These are phyloP conservation scores for Epichloe hybrida DNA, from an alignment of 2,329 filamentous ascomycete species.

Conservation along the genomic window DNA sequence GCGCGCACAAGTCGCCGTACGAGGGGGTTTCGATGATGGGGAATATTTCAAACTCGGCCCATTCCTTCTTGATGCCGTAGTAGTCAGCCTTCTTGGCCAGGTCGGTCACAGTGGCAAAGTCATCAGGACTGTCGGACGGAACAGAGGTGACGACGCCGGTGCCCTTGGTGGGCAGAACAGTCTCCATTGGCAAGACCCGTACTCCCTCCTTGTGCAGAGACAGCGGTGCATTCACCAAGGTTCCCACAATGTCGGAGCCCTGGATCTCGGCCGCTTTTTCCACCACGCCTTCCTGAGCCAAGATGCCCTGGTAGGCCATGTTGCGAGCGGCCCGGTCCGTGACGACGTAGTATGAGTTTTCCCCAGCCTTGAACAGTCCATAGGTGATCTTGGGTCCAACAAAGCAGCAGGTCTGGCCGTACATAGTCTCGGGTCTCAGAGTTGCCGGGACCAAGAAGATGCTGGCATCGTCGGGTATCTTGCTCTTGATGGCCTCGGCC, in stretches of 20 bases:
- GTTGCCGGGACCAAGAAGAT: conserved; percentile 89
- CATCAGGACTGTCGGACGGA: conserved; percentile 85
- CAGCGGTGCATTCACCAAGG: conserved; percentile 78
- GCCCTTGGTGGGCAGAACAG: conserved; percentile 82
- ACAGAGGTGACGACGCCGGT: conserved; percentile 95
- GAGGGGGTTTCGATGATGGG: conserved; percentile 82
- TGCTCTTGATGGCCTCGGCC: conserved; percentile 56
- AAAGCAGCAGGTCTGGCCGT: conserved; percentile 92
- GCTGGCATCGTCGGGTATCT: conserved; percentile 63
- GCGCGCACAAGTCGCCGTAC: conserved; percentile 75
- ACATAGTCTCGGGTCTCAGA: conserved; percentile 94
- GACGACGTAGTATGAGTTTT: conserved; percentile 71
- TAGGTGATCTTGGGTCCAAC: conserved; percentile 84
- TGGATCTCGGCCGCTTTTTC: conserved; percentile 61
- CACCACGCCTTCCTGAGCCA: conserved; percentile 61
- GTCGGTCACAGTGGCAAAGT: conserved; percentile 80
- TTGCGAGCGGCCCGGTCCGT: conserved; percentile 82
- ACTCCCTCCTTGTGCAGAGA: conserved; percentile 75
- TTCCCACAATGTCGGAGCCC: conserved; percentile 73
- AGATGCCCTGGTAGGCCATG: conserved; percentile 89
- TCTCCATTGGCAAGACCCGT: conserved; percentile 88
- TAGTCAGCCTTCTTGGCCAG: conserved; percentile 91
- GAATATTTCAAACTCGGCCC: conserved; percentile 80
- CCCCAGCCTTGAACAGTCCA: conserved; percentile 67
- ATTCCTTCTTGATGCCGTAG: conserved; percentile 93